These are phyloP conservation scores for Fusarium decemcellulare DNA, from an alignment of 2,329 filamentous ascomycete genomes.

Conservation along the genomic window DNA sequence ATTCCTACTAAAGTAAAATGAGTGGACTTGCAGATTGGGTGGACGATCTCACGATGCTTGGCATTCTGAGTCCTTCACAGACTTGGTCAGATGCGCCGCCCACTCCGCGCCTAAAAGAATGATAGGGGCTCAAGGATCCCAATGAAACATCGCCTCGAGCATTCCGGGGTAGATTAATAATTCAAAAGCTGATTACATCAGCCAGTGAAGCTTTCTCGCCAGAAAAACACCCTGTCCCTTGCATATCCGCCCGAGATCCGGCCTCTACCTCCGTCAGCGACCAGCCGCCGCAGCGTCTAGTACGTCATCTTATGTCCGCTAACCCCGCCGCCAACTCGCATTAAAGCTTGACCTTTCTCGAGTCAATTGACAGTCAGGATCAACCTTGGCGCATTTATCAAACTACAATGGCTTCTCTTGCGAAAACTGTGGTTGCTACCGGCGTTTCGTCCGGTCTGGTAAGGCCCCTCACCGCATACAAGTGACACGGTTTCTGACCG, in stretches of 20 bases:
- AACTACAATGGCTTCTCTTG: constrained; percentile 53
- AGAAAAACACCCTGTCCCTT: neutral
- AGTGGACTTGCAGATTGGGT: too few relatives aligned
- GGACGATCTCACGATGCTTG: too few relatives aligned
- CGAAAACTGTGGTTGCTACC: constrained; percentile 66
- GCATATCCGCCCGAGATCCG: neutral
- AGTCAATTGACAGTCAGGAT: too few relatives aligned
- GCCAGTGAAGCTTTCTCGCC: neutral
- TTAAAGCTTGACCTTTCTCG: constrained; percentile 2
- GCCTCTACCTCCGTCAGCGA: constrained; percentile 20
- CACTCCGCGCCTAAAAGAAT: too few relatives aligned
- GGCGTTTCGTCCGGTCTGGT: constrained; percentile 66
- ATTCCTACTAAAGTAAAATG: too few relatives aligned
- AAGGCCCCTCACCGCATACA: constrained; percentile 28
- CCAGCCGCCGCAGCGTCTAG: constrained; percentile 1
- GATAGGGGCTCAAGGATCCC: too few relatives aligned
- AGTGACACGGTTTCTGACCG: neutral
- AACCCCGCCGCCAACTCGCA: constrained; percentile 36
- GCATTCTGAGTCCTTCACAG: too few relatives aligned
- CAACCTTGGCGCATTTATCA: too few relatives aligned
- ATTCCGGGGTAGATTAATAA: constrained; percentile 22
- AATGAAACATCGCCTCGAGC: too few relatives aligned
- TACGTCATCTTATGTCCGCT: constrained; percentile 39
- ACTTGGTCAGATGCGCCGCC: too few relatives aligned
- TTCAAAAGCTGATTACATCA: constrained; percentile 3